A percentile compares a stretch with the other conserved stretches of the same genome.
Conservation (phyloP, 441 rosid species). For the Cnidoscolus chayamansa region DNA sequence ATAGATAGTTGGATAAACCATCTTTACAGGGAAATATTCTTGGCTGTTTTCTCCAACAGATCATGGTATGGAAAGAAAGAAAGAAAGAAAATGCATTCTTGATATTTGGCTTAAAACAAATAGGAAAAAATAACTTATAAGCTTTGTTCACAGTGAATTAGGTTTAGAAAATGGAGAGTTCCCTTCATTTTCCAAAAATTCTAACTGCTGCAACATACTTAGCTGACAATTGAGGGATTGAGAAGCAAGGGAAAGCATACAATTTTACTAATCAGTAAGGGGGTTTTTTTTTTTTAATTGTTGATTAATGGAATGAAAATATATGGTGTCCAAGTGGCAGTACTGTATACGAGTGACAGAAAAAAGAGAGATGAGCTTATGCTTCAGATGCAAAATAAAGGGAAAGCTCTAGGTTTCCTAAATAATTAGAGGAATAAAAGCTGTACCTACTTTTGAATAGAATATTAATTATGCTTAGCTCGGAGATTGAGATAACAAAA, state of each 20-base stretch:
- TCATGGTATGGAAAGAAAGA: conserved; percentile 1
- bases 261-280: neutral
- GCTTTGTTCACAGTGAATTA: neutral
- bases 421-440: neutral
- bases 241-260: neutral
- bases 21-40: conserved; percentile 16
- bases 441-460: neutral
- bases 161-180: neutral
- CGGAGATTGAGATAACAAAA: neutral
- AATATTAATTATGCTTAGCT: neutral
- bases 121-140: neutral
- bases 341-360: neutral
- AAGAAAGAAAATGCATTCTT: neutral
- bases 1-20: conserved; percentile 30
- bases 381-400: neutral
- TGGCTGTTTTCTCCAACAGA: conserved; percentile 23
- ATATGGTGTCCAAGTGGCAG: neutral
- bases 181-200: neutral
- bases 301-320: no score
- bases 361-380: neutral
- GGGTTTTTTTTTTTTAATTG: no score
- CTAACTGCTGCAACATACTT: neutral
- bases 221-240: neutral
- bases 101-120: no score
- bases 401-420: neutral